Conservation (phyloP, 2,329 filamentous ascomycete genomes). For the Xylariales sp. region DNA sequence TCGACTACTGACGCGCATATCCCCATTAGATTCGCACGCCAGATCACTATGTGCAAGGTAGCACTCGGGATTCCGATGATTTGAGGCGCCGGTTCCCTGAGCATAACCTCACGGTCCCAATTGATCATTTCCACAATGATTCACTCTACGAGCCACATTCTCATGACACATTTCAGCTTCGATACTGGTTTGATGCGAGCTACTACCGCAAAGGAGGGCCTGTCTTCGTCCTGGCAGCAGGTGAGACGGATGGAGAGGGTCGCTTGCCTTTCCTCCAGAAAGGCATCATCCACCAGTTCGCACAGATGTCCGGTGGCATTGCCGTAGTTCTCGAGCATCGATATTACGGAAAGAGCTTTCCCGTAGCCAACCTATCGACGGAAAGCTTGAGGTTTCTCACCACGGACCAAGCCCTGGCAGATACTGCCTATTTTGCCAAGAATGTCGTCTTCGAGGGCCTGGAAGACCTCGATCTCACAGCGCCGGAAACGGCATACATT, state of each 20-base stretch:
- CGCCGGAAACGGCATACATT: conserved; percentile 65
- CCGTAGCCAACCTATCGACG: conserved; percentile 59
- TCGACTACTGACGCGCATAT: too few species aligned
- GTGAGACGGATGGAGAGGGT: conserved; percentile 61
- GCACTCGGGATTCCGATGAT: too few species aligned
- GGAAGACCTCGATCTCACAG: conserved; percentile 62
- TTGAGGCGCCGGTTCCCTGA: too few species aligned
- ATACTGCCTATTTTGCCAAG: conserved; percentile 75
- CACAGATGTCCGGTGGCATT: conserved; percentile 66
- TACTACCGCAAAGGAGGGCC: conserved; percentile 75
- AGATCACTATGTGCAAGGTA: too few species aligned
- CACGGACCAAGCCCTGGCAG: conserved; percentile 77
- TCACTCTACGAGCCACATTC: conserved; percentile 73
- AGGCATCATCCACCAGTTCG: conserved; percentile 69
- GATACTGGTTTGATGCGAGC: conserved; percentile 79
- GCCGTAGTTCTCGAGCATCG: conserved; percentile 82
- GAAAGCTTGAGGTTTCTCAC: conserved; percentile 76
- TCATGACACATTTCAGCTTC: conserved; percentile 61
- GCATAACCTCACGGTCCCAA: conserved; percentile 41
- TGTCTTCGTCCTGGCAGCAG: conserved; percentile 71
- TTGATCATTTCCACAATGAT: conserved; percentile 85
- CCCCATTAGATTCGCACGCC: too few species aligned
- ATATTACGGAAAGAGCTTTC: conserved; percentile 78
- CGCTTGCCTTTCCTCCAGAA: conserved; percentile 71
- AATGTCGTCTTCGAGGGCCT: conserved; percentile 68